phyloP scores from a whole-genome alignment of 2,329 filamentous ascomycete species.

The Microascus cirrosus region DNA sequence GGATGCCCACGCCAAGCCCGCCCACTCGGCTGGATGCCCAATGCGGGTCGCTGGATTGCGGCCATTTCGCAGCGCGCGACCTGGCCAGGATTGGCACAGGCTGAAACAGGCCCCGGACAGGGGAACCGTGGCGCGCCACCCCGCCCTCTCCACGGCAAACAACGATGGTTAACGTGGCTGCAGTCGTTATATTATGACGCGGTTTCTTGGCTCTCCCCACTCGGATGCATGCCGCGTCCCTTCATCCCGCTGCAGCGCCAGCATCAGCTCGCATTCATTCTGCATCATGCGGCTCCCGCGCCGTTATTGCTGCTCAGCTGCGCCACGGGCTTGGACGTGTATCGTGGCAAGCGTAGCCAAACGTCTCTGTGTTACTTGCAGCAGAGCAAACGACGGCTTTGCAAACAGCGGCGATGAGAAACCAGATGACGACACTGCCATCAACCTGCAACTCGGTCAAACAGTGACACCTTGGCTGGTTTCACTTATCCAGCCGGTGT shows the following conservation, averaged over 20 bases:
- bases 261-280: too few relatives aligned
- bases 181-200: too few relatives aligned
- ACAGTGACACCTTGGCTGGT: not conserved
- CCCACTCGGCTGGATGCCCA: not conserved
- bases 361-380: not conserved
- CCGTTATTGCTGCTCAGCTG: not conserved
- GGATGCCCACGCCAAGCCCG: not conserved
- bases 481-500: not conserved
- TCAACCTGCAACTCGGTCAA: not conserved
- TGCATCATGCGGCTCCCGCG: not conserved
- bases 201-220: not conserved
- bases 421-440: not conserved
- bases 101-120: too few relatives aligned
- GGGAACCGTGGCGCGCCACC: too few relatives aligned
- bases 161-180: too few relatives aligned
- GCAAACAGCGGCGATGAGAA: not conserved
- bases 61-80: not conserved
- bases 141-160: too few relatives aligned
- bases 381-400: not conserved
- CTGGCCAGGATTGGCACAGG: not conserved
- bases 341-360: not conserved
- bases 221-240: too few relatives aligned
- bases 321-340: not conserved
- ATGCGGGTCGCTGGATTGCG: not conserved
- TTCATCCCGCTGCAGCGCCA: too few relatives aligned